phyloP scores from a whole-genome alignment of 208 protist species.

The Acanthamoeba comandoni region DNA sequence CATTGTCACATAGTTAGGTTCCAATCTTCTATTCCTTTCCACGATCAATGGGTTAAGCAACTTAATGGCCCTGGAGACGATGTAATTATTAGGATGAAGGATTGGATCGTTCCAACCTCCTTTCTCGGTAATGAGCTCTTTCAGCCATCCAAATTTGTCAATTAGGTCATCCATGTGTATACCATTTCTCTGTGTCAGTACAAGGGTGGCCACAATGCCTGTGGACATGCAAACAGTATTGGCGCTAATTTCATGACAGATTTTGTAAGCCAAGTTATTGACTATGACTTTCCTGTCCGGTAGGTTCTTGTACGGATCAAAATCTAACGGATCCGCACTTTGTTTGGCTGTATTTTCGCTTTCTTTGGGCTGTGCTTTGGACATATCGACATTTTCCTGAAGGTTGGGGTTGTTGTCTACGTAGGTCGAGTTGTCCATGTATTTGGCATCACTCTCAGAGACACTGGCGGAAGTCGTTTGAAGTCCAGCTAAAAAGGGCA shows the following conservation, averaged over 20 bases:
- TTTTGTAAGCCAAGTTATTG: conserved; percentile 77
- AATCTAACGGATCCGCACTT: not conserved
- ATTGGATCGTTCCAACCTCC: conserved; percentile 70
- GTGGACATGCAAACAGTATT: conserved; percentile 74
- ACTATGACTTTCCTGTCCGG: conserved; percentile 69
- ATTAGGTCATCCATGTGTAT: conserved; percentile 70
- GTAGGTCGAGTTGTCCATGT: no score
- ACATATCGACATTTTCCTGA: conserved; percentile 63
- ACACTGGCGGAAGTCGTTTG: no score
- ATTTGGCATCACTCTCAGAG: no score
- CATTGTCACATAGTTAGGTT: conserved; percentile 57
- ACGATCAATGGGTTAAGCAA: conserved; percentile 39
- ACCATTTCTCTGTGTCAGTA: conserved; percentile 50
- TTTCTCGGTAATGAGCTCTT: conserved; percentile 51
- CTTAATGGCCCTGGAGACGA: conserved; percentile 55
- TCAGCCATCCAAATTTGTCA: conserved; percentile 72
- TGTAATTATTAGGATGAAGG: conserved; percentile 61
- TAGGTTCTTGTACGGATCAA: conserved; percentile 75
- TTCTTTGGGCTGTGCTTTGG: not conserved
- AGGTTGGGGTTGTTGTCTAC: no score
- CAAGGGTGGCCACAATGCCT: conserved; percentile 49
- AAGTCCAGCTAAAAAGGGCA: no score
- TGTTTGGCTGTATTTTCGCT: not conserved
- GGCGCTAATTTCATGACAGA: conserved; percentile 55
- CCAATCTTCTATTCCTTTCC: conserved; percentile 50